Evolutionary conservation across 2,329 filamentous ascomycete genomes (phyloP).

Genomic region (Endocalyx cinctus): DNA sequence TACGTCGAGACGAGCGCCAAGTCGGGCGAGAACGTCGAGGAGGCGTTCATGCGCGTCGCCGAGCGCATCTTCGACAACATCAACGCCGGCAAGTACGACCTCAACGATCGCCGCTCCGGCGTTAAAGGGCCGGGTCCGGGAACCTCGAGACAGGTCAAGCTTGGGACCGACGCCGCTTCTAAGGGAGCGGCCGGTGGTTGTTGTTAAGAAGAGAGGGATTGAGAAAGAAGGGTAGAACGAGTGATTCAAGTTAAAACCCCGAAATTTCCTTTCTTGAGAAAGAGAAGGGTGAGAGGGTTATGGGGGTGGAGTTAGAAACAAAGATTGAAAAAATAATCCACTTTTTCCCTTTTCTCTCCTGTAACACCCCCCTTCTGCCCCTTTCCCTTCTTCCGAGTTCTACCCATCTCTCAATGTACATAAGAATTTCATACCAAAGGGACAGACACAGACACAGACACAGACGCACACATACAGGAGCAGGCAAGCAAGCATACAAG

Average conservation of each 20-base stretch:
- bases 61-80: constrained; percentile 97
- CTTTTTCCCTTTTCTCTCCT: not conserved
- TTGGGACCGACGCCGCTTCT: constrained; percentile 34
- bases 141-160: constrained; percentile 38
- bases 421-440: not conserved
- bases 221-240: not conserved
- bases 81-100: constrained; percentile 87
- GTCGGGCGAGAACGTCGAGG: constrained; percentile 89
- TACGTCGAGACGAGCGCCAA: constrained; percentile 98
- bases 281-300: too few relatives aligned
- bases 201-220: constrained; percentile 33
- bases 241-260: too few relatives aligned
- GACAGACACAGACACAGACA: too few relatives aligned
- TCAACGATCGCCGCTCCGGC: constrained; percentile 87
- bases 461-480: too few relatives aligned
- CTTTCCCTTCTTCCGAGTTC: not conserved
- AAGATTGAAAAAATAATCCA: not conserved
- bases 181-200: constrained; percentile 40
- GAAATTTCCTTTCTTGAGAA: too few relatives aligned
- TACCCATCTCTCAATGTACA: too few relatives aligned
- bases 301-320: not conserved
- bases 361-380: too few relatives aligned
- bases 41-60: constrained; percentile 87
- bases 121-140: constrained; percentile 69
- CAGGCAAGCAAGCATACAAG: constrained; percentile 2